Percentiles rank a stretch among this genome's conserved stretches.
phyloP scores from a whole-genome alignment of 1,284 basidiomycete genomes.

The Limonomyces culmigenus region DNA sequence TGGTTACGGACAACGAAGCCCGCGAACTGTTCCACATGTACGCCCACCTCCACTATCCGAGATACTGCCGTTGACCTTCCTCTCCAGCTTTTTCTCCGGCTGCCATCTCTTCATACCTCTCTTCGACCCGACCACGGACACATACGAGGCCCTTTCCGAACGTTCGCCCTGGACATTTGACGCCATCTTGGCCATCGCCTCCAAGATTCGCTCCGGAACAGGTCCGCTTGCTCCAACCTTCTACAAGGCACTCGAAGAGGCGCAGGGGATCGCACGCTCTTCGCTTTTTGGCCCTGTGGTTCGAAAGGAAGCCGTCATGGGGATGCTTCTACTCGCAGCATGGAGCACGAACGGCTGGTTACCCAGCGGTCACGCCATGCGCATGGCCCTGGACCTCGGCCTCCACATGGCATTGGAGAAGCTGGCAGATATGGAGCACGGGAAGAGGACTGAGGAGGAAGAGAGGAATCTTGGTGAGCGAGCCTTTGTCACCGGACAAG shows the following conservation, averaged over 20 bases:
- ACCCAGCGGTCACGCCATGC: constrained; percentile 81
- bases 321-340: constrained; percentile 80
- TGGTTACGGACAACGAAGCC: constrained; percentile 62
- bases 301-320: constrained; percentile 87
- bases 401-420: constrained; percentile 83
- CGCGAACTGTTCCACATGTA: constrained; percentile 73
- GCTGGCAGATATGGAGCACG: constrained; percentile 57
- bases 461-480: no score
- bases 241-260: constrained; percentile 83
- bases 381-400: constrained; percentile 88
- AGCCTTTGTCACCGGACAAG: no score
- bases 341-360: constrained; percentile 94
- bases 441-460: constrained; percentile 47
- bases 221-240: constrained; percentile 72
- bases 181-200: constrained; percentile 78
- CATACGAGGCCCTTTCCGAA: constrained; percentile 77
- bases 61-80: neutral
- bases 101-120: constrained; percentile 91
- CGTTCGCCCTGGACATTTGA: constrained; percentile 89
- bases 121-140: constrained; percentile 82
- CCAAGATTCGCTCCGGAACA: constrained; percentile 81
- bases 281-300: constrained; percentile 86
- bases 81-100: constrained; percentile 75
- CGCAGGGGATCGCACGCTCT: constrained; percentile 84
- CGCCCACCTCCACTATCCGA: constrained; percentile 8